Percentiles rank a stretch among this genome's conserved stretches.
Conservation (phyloP, 345 rosid species). For the Zanthoxylum bungeanum region DNA sequence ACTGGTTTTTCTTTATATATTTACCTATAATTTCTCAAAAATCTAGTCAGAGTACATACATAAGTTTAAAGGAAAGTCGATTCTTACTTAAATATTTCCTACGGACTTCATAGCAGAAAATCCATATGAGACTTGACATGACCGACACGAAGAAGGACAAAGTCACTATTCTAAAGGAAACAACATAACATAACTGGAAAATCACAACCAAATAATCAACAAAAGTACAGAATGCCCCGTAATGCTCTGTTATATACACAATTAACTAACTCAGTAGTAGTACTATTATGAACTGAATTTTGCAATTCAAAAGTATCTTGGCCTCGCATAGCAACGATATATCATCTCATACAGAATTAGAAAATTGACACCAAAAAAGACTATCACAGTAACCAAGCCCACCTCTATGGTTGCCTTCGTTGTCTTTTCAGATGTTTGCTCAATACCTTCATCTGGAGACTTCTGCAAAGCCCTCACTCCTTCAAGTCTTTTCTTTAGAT, state of each 20-base stretch:
- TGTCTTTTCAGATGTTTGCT: conserved; percentile 40
- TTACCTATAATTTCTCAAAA: neutral
- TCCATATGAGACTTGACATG: neutral
- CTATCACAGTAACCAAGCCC: conserved; percentile 15
- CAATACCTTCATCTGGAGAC: conserved; percentile 38
- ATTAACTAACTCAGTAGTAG: neutral
- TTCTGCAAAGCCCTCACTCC: conserved; percentile 35
- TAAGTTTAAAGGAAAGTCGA: neutral
- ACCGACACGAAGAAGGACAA: neutral
- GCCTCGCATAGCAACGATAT: neutral
- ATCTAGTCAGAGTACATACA: neutral
- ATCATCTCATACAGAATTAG: neutral
- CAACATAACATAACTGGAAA: neutral
- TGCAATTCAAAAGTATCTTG: neutral
- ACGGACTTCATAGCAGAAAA: neutral
- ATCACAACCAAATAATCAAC: neutral
- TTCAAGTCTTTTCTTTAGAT: conserved; percentile 65
- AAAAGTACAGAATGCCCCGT: neutral
- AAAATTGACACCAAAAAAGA: conserved; percentile 8
- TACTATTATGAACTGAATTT: neutral
- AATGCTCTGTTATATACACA: neutral
- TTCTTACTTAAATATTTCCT: neutral
- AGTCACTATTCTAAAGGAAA: neutral
- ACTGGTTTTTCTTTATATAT: neutral
- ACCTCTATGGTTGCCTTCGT: conserved; percentile 62